phyloP scores from a whole-genome alignment of 192 early-diverging fungal species.

The Cladochytrium replicatum region DNA sequence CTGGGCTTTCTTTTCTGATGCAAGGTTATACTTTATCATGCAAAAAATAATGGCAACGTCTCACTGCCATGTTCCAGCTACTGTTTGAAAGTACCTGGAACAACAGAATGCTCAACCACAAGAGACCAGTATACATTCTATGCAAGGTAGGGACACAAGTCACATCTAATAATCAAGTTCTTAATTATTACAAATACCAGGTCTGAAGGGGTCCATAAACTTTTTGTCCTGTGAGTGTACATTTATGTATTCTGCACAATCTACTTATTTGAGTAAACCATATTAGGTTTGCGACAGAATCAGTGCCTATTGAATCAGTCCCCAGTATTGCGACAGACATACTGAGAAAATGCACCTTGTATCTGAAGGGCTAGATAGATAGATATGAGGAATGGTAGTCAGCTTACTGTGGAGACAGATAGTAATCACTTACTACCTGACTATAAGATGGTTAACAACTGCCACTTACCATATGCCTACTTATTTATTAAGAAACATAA shows the following conservation, averaged over 20 bases:
- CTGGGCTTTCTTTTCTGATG: slow-evolving; percentile 46
- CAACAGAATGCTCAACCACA: slow-evolving; percentile 37
- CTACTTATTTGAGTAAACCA: not conserved
- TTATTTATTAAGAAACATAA: too few species aligned
- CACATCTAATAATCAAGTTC: not conserved
- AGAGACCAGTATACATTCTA: slow-evolving; percentile 42
- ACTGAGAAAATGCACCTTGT: too few species aligned
- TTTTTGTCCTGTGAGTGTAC: slow-evolving; percentile 34
- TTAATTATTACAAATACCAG: slow-evolving; percentile 7
- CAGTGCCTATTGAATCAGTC: slow-evolving; percentile 29
- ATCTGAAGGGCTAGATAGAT: too few species aligned
- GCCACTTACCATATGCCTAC: too few species aligned
- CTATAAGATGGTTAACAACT: too few species aligned
- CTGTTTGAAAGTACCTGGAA: slow-evolving; percentile 31
- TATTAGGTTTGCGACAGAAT: slow-evolving; percentile 27
- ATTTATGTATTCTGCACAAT: slow-evolving; percentile 3
- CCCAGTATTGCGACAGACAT: slow-evolving; percentile 30
- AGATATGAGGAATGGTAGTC: too few species aligned
- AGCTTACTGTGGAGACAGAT: too few species aligned
- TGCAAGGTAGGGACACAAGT: slow-evolving; percentile 20
- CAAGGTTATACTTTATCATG: slow-evolving; percentile 23
- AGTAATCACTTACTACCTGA: too few species aligned
- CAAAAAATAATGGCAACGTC: not conserved
- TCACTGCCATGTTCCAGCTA: slow-evolving; percentile 11
- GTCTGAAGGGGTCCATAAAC: slow-evolving; percentile 43